Base-by-base conservation (phyloP, 371 early-diverging fungal species). In the Apophysomyces ossiformis region DNA sequence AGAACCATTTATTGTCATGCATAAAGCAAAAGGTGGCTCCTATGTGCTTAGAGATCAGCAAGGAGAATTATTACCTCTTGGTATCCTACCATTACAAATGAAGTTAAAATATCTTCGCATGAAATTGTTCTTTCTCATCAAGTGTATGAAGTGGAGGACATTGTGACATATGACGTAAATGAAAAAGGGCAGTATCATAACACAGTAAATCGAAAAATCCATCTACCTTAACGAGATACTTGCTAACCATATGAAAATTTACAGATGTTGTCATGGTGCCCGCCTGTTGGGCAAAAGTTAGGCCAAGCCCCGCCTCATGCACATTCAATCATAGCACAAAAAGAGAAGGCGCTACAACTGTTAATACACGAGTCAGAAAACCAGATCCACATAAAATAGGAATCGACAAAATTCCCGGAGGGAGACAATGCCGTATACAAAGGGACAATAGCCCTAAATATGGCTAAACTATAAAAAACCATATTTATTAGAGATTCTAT, bases 191-290 rank as follows among this genome's bases (percentile, higher is more conserved):
- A 69, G 35, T 41, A 47, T 9, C 46, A 64, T 45, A 64, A 69
- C 57, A 13, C 36, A 5, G 64, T 69, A 5, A 54, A 64, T 1
- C 64, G 69, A 64, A 69, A 69, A 36, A 64, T 60, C 16, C 64
- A 69, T 37, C 59, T 18, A 12, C n/a, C 15, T 9, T 60, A 59
- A 6, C 32, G 43, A 15, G 65, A 69, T 64, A 11, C 15, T 1
- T 69, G 65, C 60, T 21, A 60, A 11, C 35, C 69, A 1, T 8
- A 60, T 3, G 57, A 62, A 7, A 41, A 37, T 16, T 67, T 62
- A 67, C 68, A 38, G 46, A 61, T 38, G 37, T 58, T 6, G 11
- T 35, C 0, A 46, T 67, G 13, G 16, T n/a, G n/a, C n/a, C 7
- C 1, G 4, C 39, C 35, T 67, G 62, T 37, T 67, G 57, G 58